Percentiles rank a stretch among this genome's conserved stretches.
phyloP scores from a whole-genome alignment of 768 basidiomycete species.

The Suillus discolor region DNA sequence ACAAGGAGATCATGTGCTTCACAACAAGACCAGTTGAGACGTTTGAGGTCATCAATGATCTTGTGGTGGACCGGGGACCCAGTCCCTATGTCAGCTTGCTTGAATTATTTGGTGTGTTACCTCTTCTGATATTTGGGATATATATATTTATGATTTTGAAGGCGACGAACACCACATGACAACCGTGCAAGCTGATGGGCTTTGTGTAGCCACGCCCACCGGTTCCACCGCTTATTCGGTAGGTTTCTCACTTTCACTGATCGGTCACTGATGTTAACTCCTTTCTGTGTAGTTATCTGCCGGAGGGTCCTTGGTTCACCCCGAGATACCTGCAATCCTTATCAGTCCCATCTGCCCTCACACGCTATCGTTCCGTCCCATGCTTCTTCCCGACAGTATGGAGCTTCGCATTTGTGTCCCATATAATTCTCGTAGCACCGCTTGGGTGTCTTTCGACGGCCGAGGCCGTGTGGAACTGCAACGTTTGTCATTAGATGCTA shows the following conservation, averaged over 20 bases:
- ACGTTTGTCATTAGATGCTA: conserved; percentile 56
- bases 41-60: conserved; percentile 95
- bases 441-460: conserved; percentile 99
- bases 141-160: conserved; percentile 33
- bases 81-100: conserved; percentile 96
- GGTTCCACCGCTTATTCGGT: conserved; percentile 99
- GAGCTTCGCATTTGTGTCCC: conserved; percentile 98
- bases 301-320: conserved; percentile 96
- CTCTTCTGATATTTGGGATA: conserved; percentile 6
- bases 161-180: conserved; percentile 99
- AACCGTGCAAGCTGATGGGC: conserved; percentile 96
- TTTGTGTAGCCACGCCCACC: conserved; percentile 94
- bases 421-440: conserved; percentile 96
- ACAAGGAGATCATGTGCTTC: conserved; percentile 98
- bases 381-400: conserved; percentile 98
- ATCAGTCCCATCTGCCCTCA: conserved; percentile 99
- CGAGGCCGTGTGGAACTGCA: conserved; percentile 94
- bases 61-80: conserved; percentile 97
- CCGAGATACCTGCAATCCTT: conserved; percentile 94
- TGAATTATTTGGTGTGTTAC: conserved; percentile 87
- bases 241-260: conserved; percentile 28
- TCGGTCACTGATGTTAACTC: conserved; percentile 8
- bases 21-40: conserved; percentile 93
- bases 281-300: conserved; percentile 70
- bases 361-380: conserved; percentile 96